These are phyloP conservation scores for Linum lewisii DNA, from an alignment of 345 rosid species.

Conservation along the genomic window DNA sequence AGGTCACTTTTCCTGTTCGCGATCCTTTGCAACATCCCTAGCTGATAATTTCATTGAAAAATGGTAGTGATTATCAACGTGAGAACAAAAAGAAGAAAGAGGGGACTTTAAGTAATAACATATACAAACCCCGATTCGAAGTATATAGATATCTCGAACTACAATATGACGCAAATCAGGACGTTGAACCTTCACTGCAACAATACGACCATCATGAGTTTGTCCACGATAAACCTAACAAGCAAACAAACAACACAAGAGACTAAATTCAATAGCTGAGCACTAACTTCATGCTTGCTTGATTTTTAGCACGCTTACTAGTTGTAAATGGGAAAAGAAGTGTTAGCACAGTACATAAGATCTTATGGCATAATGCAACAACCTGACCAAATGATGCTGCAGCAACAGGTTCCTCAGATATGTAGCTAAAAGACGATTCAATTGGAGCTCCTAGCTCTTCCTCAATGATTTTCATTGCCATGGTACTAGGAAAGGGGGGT, in stretches of 20 bases:
- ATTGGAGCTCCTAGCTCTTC: constrained; percentile 82
- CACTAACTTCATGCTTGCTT: background rate
- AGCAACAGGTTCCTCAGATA: constrained; percentile 84
- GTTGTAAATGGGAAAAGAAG: too few species aligned
- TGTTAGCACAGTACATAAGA: background rate
- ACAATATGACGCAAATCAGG: constrained; percentile 81
- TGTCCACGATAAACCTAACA: constrained; percentile 70
- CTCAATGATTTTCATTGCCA: constrained; percentile 71
- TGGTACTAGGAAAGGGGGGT: constrained; percentile 68
- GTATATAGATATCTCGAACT: constrained; percentile 75
- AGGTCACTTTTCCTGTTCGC: constrained; percentile 80
- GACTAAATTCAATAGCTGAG: background rate
- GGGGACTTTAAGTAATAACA: background rate
- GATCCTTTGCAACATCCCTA: constrained; percentile 75
- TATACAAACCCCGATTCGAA: constrained; percentile 76
- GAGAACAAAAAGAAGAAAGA: constrained; percentile 4
- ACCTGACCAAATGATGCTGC: constrained; percentile 98
- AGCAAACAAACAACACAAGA: constrained; percentile 12
- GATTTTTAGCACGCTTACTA: too few species aligned
- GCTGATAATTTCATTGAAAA: constrained; percentile 34
- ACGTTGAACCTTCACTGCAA: constrained; percentile 94
- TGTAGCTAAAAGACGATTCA: constrained; percentile 49
- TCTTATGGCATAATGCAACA: too few species aligned
- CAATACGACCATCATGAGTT: constrained; percentile 63
- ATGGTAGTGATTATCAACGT: constrained; percentile 12